phyloP scores from a whole-genome alignment of 257 asterid genomes.

The Solanum sejunctum region DNA sequence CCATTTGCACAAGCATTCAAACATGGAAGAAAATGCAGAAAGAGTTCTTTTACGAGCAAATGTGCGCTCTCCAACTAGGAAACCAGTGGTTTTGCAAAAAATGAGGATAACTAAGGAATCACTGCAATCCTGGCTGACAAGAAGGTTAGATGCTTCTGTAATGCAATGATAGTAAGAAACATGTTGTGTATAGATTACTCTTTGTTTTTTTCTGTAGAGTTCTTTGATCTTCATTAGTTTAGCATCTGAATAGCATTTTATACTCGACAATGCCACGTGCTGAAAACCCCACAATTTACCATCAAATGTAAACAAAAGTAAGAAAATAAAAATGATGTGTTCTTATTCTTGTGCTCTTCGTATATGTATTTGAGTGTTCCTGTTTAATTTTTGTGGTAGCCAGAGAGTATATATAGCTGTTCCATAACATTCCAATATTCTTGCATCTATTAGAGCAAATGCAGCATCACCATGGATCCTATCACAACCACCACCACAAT shows the following conservation, averaged over 20 bases:
- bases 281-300: not conserved
- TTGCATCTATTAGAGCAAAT: not conserved
- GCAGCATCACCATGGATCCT: not conserved
- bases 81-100: slow-evolving; percentile 57
- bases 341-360: not conserved
- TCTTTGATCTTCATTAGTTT: slow-evolving; percentile 20
- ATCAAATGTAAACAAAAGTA: not conserved
- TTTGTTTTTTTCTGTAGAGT: not conserved
- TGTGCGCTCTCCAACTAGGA: slow-evolving; percentile 44
- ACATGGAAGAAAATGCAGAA: slow-evolving; percentile 15
- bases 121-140: slow-evolving; percentile 53
- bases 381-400: not conserved
- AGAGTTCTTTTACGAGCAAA: slow-evolving; percentile 8
- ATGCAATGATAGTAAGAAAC: not conserved
- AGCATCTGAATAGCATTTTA: not conserved
- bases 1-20: slow-evolving; percentile 1
- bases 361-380: not conserved
- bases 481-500: too few relatives aligned
- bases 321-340: not conserved
- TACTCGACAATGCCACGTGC: not conserved
- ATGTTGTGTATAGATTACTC: not conserved
- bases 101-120: slow-evolving; percentile 55
- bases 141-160: slow-evolving; percentile 13
- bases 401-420: not conserved
- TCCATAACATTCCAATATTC: not conserved